These are phyloP conservation scores for Verticillium isaacii DNA, from an alignment of 2,329 filamentous ascomycete species.

Conservation along the genomic window DNA sequence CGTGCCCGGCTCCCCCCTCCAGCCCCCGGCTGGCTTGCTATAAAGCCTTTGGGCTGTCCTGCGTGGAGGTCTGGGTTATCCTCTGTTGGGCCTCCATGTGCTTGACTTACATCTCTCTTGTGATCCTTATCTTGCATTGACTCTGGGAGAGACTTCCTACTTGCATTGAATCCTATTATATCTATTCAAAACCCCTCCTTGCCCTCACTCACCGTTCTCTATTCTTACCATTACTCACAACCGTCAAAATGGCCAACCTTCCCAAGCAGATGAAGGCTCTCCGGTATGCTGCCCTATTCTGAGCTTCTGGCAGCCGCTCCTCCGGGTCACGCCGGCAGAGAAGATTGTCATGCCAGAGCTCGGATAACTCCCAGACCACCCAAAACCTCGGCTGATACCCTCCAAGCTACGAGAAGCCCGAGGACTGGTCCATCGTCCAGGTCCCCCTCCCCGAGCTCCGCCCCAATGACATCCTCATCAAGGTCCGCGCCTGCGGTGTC, in stretches of 20 bases:
- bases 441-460: slow-evolving; percentile 58
- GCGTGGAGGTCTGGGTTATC: neutral
- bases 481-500: slow-evolving; percentile 64
- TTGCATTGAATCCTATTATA: neutral
- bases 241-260: slow-evolving; percentile 31
- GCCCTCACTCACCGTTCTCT: neutral
- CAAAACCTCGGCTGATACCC: neutral
- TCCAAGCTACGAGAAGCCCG: slow-evolving; percentile 55
- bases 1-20: neutral
- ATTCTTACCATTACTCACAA: neutral
- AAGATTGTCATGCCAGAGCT: neutral
- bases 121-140: neutral
- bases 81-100: neutral
- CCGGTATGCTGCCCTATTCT: slow-evolving; percentile 34
- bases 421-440: slow-evolving; percentile 55
- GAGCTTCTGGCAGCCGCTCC: no score
- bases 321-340: no score
- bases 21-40: neutral
- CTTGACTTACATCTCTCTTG: neutral
- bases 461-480: slow-evolving; percentile 57
- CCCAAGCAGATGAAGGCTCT: slow-evolving; percentile 58
- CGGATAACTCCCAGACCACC: neutral
- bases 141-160: neutral
- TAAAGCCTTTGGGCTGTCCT: neutral
- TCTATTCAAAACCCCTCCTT: neutral